phyloP scores from a whole-genome alignment of 257 asterid species.

The Salvia splendens region DNA sequence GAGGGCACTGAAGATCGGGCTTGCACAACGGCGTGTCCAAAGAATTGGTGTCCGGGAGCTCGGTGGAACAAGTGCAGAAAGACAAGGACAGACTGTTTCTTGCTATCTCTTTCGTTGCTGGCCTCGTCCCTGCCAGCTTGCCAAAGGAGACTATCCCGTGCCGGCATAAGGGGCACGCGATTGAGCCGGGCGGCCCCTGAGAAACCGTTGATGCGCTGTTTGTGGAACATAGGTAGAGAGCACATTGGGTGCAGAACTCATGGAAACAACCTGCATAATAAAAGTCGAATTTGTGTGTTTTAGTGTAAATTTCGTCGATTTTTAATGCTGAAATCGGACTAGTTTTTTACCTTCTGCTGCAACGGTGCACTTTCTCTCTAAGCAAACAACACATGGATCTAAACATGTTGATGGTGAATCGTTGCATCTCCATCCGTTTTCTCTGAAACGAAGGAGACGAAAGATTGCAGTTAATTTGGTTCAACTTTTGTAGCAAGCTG shows the following conservation, averaged over 20 bases:
- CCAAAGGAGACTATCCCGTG: slow-evolving; percentile 71
- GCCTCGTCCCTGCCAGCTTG: slow-evolving; percentile 57
- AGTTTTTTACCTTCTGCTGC: slow-evolving; percentile 75
- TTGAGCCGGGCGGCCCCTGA: slow-evolving; percentile 73
- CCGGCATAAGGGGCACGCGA: slow-evolving; percentile 85
- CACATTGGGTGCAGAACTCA: slow-evolving; percentile 83
- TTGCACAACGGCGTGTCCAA: slow-evolving; percentile 70
- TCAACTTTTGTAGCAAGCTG: background rate
- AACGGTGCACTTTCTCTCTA: slow-evolving; percentile 82
- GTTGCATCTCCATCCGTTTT: slow-evolving; percentile 76
- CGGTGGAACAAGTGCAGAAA: slow-evolving; percentile 63
- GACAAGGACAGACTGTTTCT: slow-evolving; percentile 60
- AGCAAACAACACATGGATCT: slow-evolving; percentile 91
- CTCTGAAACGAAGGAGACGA: slow-evolving; percentile 44
- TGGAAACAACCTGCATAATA: slow-evolving; percentile 67
- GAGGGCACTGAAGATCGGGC: slow-evolving; percentile 46
- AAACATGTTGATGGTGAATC: slow-evolving; percentile 44
- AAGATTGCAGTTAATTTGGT: background rate
- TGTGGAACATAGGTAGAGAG: slow-evolving; percentile 76
- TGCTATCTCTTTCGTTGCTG: slow-evolving; percentile 50
- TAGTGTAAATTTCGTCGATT: background rate
- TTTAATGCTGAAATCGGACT: background rate
- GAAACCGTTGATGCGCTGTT: slow-evolving; percentile 46
- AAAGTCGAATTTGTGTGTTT: too few relatives aligned
- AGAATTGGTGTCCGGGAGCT: slow-evolving; percentile 42